Evolutionary conservation across 177 flowering plant species (phyloP), one percentile per base, ranked within the genome.

Genomic region (Vitis hybrid): DNA sequence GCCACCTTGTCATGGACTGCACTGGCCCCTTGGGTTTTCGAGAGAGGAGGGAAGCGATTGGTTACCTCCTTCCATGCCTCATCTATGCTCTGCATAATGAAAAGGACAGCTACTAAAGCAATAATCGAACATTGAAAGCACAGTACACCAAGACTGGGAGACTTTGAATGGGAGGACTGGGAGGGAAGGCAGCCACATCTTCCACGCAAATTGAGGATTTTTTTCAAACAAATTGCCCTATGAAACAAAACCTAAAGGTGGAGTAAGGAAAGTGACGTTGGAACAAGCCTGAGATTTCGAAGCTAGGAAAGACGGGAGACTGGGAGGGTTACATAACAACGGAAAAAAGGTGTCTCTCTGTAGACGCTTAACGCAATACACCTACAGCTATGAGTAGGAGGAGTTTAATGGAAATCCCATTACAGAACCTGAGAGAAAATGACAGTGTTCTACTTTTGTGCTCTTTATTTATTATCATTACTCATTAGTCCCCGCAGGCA

Each of bases 101-200:
- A 68, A 69, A 53, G 14, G 64, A 74, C 77, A 68, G n/a, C 59
- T 64, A 58, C 50, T 62, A 74, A 74, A 49, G 59, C 38, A 19
- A 69, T 14, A 12, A 58, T 56, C 60, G 50, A 47, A 57, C 58
- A 55, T 55, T 55, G 58, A 14, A 14, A 17, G 17, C 8, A 38
- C 31, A 28, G 31, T 28, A 28, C 31, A 28, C 31, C 31, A 28
- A 28, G 31, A 28, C 31, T 4, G 31, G 31, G 1, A 28, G 47
- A 38, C 47, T 38, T 38, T 11, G 19, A 65, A 59, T 49, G 1
- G 31, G 3, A 22, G 24, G 22, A 17, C 4, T 17, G 31, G 17
- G 20, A 59, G 64, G 2, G 61, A 18, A 51, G 44, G 59, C 4
- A 47, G 19, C 64, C 47, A 38, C 47, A 4, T 38, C 47, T 38